A percentile compares a stretch with the other conserved stretches of the same genome.
phyloP scores from a whole-genome alignment of 768 basidiomycete species.

The Chlorophyllum brunneum region DNA sequence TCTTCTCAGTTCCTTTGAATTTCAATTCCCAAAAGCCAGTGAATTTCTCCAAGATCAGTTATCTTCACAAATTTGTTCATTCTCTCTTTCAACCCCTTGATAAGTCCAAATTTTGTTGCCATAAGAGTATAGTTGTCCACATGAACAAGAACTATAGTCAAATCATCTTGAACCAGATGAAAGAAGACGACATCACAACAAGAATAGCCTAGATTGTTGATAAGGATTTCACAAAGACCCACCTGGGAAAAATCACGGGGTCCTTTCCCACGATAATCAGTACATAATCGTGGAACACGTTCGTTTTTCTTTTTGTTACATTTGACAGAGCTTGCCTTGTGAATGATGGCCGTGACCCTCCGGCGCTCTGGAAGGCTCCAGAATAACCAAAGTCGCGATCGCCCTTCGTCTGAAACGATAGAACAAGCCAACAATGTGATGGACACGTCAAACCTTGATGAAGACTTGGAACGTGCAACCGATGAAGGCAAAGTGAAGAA shows the following conservation, averaged over 20 bases:
- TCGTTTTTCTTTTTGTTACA: too few relatives aligned
- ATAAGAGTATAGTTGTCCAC: conserved; percentile 23
- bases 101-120: conserved; percentile 12
- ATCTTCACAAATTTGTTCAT: conserved; percentile 20
- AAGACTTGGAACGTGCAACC: not conserved
- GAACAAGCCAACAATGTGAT: not conserved
- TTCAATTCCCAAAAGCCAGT: conserved; percentile 28
- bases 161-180: not conserved
- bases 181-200: not conserved
- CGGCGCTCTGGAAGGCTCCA: not conserved
- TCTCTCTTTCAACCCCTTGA: conserved; percentile 21
- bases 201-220: not conserved
- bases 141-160: not conserved
- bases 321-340: too few relatives aligned
- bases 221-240: conserved; percentile 6
- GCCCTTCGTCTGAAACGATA: not conserved
- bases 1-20: conserved; percentile 18
- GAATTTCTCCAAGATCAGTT: conserved; percentile 19
- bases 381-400: not conserved
- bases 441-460: not conserved
- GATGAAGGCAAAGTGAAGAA: not conserved
- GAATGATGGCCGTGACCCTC: not conserved
- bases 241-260: too few relatives aligned
- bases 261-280: too few relatives aligned
- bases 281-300: too few relatives aligned